phyloP scores from a whole-genome alignment of 2,329 filamentous ascomycete genomes.

The Ophiostoma tasmaniense region DNA sequence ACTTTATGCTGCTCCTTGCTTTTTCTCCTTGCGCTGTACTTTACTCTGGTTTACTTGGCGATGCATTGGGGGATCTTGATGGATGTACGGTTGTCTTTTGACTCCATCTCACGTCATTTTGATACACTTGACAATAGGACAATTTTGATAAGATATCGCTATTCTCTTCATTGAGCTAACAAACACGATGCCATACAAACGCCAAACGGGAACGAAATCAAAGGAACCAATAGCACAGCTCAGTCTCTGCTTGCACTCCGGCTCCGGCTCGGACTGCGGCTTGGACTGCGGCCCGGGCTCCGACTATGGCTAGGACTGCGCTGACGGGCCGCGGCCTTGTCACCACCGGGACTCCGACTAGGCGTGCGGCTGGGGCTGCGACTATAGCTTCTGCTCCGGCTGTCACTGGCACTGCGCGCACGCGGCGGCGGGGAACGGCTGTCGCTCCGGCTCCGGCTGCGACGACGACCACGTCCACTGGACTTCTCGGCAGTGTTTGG shows the following conservation, averaged over 20 bases:
- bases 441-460: not conserved
- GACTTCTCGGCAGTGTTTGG: slow-evolving; percentile 9
- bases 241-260: not conserved
- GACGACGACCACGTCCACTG: not conserved
- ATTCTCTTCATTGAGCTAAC: not conserved
- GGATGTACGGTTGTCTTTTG: not conserved
- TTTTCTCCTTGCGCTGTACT: not conserved
- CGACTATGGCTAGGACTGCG: slow-evolving; percentile 4
- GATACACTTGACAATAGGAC: not conserved
- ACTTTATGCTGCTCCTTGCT: not conserved
- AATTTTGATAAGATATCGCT: not conserved
- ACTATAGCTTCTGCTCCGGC: slow-evolving; percentile 6
- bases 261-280: slow-evolving; percentile 10
- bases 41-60: not conserved
- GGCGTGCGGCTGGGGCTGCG: slow-evolving; percentile 9
- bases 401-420: not conserved
- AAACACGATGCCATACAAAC: not conserved
- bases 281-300: not conserved
- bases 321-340: slow-evolving; percentile 1
- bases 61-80: not conserved
- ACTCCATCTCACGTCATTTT: not conserved
- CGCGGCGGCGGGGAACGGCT: not conserved
- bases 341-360: slow-evolving; percentile 6
- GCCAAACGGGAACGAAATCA: not conserved
- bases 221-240: not conserved